Evolutionary conservation across 495 filamentous ascomycete genomes (phyloP), one percentile per base, ranked within the genome.

Genomic region (Bryoglossum gracile): DNA sequence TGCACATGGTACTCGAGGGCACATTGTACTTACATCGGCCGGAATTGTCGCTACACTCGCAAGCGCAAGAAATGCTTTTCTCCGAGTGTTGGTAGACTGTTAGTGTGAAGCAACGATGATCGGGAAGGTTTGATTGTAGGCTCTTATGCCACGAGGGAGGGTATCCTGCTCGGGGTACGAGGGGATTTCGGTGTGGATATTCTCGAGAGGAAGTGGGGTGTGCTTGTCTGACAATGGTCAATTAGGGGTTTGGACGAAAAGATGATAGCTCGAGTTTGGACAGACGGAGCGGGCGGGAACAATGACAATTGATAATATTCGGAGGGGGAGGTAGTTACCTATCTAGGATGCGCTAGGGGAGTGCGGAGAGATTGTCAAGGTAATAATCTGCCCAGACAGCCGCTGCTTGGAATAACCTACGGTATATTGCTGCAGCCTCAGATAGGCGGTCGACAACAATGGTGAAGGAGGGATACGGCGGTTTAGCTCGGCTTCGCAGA

Each of bases 401-500:
- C 37, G 50, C 18, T 26, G 46, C 21, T 30, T 39, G 52, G 43
- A 44, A 44, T 30, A 48, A 16, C 24, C 50, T 34, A 45, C 43
- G 56, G 44, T 48, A 37, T 25, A 22, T 43, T 45, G 42, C 39
- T 45, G 46, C 57, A 56, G 52, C 57, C 57, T 56, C 46, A 52
- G 42, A 42, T 51, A 51, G 53, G 53, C 56, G 47, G 52, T 52
- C 51, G 52, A 55, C 45, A 22, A 37, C 23, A 37, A 43, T 21
- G 48, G 51, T 51, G 42, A 46, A 19, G 30, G 14, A 22, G 22
- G 45, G 9, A 47, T n/a, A n/a, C n/a, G 36, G 49, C 37, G 44
- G 54, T 43, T 53, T 57, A 33, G 51, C 36, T 52, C 51, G 56
- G 56, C 51, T 58, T 40, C 19, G 36, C 17, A 44, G 44, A 23